These are phyloP conservation scores for Martensiomyces pterosporus DNA, from an alignment of 192 early-diverging fungal genomes.

Conservation along the genomic window DNA sequence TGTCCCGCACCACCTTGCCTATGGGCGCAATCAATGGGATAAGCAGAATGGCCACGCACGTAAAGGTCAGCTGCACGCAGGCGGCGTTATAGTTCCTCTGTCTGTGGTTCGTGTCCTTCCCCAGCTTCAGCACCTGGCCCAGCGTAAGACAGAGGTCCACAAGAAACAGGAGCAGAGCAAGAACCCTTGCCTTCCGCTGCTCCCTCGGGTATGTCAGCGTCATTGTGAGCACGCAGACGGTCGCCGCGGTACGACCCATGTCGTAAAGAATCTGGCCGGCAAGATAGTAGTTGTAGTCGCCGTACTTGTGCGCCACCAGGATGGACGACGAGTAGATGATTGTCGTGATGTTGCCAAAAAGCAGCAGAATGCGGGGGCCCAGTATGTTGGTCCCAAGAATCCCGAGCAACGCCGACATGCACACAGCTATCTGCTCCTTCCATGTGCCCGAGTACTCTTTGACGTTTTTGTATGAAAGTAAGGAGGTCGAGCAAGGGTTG, in stretches of 20 bases:
- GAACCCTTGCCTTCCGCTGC: slow-evolving; percentile 13
- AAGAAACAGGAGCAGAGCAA: slow-evolving; percentile 16
- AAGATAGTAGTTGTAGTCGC: slow-evolving; percentile 1
- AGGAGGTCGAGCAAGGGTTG: slow-evolving; percentile 4
- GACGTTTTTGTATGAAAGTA: not conserved
- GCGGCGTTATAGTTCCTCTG: not conserved
- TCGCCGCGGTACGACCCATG: slow-evolving; percentile 7
- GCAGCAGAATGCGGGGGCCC: slow-evolving; percentile 6
- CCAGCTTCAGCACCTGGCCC: slow-evolving; percentile 4
- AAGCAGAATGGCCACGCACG: not conserved
- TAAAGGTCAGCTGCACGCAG: slow-evolving; percentile 6
- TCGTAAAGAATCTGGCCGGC: slow-evolving; percentile 1
- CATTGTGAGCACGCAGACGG: slow-evolving; percentile 9
- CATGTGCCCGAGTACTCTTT: slow-evolving; percentile 7
- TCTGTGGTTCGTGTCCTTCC: not conserved
- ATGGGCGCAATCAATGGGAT: slow-evolving; percentile 4
- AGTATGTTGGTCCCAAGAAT: slow-evolving; percentile 9
- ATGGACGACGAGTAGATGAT: not conserved
- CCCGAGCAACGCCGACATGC: slow-evolving; percentile 4
- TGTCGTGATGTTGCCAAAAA: slow-evolving; percentile 1
- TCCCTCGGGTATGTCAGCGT: slow-evolving; percentile 21
- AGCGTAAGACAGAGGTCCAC: slow-evolving; percentile 18
- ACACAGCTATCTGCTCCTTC: slow-evolving; percentile 7
- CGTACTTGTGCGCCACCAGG: not conserved
- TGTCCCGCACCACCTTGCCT: slow-evolving; percentile 12